Percentiles rank a stretch among this genome's conserved stretches.
Conservation (phyloP, 2,329 filamentous ascomycete species). For the Nigrospora sphaerica region DNA sequence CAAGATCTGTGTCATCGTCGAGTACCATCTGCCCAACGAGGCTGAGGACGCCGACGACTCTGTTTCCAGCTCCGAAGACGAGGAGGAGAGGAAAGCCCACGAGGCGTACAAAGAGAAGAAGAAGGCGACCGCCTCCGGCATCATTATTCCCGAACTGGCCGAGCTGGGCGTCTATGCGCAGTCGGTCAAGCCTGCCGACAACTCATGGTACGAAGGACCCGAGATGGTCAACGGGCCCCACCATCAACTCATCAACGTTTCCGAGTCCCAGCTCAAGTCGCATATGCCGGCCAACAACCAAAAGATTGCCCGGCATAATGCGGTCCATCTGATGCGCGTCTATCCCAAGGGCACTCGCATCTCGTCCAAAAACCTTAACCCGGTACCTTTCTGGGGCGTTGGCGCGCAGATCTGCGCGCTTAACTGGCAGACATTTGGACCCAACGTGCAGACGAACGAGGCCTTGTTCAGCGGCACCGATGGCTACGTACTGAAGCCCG, state of each 20-base stretch:
- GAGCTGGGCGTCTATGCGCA: constrained; percentile 63
- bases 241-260: constrained; percentile 49
- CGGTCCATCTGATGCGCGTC: constrained; percentile 61
- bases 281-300: constrained; percentile 39
- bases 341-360: constrained; percentile 65
- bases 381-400: constrained; percentile 57
- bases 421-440: constrained; percentile 64
- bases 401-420: constrained; percentile 64
- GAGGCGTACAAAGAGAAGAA: constrained; percentile 47
- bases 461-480: constrained; percentile 59
- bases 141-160: constrained; percentile 58
- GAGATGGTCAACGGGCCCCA: constrained; percentile 21
- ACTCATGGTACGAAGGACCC: constrained; percentile 54
- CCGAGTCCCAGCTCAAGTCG: constrained; percentile 49
- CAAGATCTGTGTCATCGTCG: constrained; percentile 61
- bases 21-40: constrained; percentile 55
- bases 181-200: constrained; percentile 59
- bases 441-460: constrained; percentile 61
- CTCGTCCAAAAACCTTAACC: constrained; percentile 56
- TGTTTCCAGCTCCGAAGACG: constrained; percentile 17
- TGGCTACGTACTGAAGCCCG: constrained; percentile 60
- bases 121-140: constrained; percentile 34
- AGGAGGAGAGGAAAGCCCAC: constrained; percentile 37
- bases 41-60: constrained; percentile 28
- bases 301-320: constrained; percentile 53